Evolutionary conservation across 2,329 filamentous ascomycete species (phyloP).

Genomic region (Boeremia exigua): DNA sequence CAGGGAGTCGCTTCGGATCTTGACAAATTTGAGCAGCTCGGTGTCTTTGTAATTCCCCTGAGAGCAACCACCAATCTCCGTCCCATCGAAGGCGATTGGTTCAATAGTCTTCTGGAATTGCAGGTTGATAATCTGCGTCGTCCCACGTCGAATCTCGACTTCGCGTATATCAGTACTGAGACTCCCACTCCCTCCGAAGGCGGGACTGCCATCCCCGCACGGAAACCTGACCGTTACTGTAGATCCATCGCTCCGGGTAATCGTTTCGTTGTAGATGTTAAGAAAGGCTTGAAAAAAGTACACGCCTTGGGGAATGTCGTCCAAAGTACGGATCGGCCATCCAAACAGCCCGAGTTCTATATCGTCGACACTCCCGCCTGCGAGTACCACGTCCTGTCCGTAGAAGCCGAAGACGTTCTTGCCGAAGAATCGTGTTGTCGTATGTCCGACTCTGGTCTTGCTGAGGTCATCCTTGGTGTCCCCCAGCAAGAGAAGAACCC

Average conservation of each 20-base stretch:
- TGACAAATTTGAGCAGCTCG: slow-evolving; percentile 43
- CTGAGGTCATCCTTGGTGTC: too few relatives aligned
- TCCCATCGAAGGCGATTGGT: slow-evolving; percentile 34
- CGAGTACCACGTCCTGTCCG: slow-evolving; percentile 29
- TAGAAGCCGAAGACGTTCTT: slow-evolving; percentile 43
- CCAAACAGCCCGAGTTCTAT: slow-evolving; percentile 42
- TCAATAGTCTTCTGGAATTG: slow-evolving; percentile 39
- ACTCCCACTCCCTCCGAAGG: slow-evolving; percentile 41
- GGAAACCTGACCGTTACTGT: slow-evolving; percentile 45
- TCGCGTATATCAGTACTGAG: slow-evolving; percentile 32
- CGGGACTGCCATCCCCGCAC: slow-evolving; percentile 44
- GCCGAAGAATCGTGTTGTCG: too few relatives aligned
- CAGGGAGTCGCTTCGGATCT: slow-evolving; percentile 47
- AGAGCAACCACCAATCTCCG: slow-evolving; percentile 47
- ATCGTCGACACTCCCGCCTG: slow-evolving; percentile 34
- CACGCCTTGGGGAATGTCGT: slow-evolving; percentile 37
- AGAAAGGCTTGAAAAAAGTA: slow-evolving; percentile 48
- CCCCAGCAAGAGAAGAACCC: too few relatives aligned
- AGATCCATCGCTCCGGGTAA: slow-evolving; percentile 47
- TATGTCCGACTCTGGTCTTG: too few relatives aligned
- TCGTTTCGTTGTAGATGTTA: slow-evolving; percentile 45
- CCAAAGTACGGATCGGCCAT: slow-evolving; percentile 42
- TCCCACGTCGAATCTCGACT: slow-evolving; percentile 36
- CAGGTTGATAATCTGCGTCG: slow-evolving; percentile 38
- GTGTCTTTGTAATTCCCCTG: slow-evolving; percentile 50